Evolutionary conservation across 2,329 filamentous ascomycete species (phyloP).

Genomic region (Neonectria ditissima): DNA sequence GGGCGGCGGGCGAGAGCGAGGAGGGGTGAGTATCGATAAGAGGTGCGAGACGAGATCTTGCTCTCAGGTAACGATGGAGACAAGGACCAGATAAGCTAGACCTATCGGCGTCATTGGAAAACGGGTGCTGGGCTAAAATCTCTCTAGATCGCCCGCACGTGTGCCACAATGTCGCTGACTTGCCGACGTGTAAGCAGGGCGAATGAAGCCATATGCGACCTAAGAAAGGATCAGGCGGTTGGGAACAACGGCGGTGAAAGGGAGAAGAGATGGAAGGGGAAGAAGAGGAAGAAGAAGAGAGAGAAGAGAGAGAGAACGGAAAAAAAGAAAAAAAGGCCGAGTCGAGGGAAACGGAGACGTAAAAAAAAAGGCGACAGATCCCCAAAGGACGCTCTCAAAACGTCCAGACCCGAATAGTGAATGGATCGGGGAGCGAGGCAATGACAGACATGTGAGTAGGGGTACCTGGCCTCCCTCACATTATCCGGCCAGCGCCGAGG

Average conservation of each 20-base stretch:
- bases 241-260: slow-evolving; percentile 17
- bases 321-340: slow-evolving; percentile 27
- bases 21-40: slow-evolving; percentile 22
- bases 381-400: slow-evolving; percentile 11
- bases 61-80: slow-evolving; percentile 64
- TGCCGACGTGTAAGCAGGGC: slow-evolving; percentile 26
- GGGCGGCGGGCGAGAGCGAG: slow-evolving; percentile 19
- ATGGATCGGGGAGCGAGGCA: slow-evolving; percentile 22
- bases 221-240: slow-evolving; percentile 11
- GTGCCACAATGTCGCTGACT: slow-evolving; percentile 33
- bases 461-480: slow-evolving; percentile 34
- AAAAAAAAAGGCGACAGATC: slow-evolving; percentile 17
- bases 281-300: slow-evolving; percentile 21
- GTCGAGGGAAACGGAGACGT: slow-evolving; percentile 21
- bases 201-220: neutral
- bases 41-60: slow-evolving; percentile 23
- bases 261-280: slow-evolving; percentile 24
- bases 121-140: slow-evolving; percentile 28
- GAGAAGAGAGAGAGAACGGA: slow-evolving; percentile 14
- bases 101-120: slow-evolving; percentile 68
- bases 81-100: slow-evolving; percentile 67
- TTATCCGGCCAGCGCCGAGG: slow-evolving; percentile 34
- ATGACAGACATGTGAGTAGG: slow-evolving; percentile 41
- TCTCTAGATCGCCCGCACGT: slow-evolving; percentile 29
- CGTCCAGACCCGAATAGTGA: slow-evolving; percentile 15